Evolutionary conservation across 148 eudicot genomes (phyloP).

Genomic region (Rhododendron griersonianum): DNA sequence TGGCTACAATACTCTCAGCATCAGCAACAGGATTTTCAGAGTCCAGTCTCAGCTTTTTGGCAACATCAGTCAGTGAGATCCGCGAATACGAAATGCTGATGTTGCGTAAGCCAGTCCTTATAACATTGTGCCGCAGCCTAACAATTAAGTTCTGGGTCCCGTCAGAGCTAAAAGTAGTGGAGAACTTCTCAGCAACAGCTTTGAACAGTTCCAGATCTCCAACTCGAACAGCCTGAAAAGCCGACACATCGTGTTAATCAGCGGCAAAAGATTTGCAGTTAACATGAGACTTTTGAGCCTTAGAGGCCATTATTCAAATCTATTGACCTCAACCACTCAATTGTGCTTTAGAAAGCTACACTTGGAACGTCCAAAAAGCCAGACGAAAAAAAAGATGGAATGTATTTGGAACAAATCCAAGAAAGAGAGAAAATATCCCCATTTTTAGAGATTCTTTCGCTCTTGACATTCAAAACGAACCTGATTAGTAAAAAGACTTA

Average conservation of each 20-base stretch:
- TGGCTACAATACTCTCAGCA: slow-evolving; percentile 92
- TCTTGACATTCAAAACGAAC: background rate
- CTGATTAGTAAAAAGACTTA: background rate
- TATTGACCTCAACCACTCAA: background rate
- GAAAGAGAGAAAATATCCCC: background rate
- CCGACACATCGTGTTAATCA: background rate
- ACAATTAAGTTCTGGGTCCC: slow-evolving; percentile 84
- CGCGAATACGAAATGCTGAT: slow-evolving; percentile 91
- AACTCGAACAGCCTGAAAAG: slow-evolving; percentile 79
- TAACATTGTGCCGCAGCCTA: slow-evolving; percentile 86
- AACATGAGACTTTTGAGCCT: background rate
- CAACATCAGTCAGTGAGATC: slow-evolving; percentile 84
- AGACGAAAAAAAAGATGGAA: background rate
- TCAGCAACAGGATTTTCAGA: slow-evolving; percentile 86
- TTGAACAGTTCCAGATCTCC: slow-evolving; percentile 90
- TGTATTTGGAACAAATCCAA: background rate
- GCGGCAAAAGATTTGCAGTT: background rate
- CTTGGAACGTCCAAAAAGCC: background rate
- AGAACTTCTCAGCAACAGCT: slow-evolving; percentile 67
- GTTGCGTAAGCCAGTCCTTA: slow-evolving; percentile 85
- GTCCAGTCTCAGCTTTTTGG: slow-evolving; percentile 76
- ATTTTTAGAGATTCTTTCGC: background rate
- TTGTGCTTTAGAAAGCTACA: background rate
- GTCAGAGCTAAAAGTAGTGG: slow-evolving; percentile 62
- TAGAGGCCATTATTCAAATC: background rate